Percentiles rank a stretch among this genome's conserved stretches.
Conservation (phyloP, 1,139 yeast species). For the Kodamaea sp. region DNA sequence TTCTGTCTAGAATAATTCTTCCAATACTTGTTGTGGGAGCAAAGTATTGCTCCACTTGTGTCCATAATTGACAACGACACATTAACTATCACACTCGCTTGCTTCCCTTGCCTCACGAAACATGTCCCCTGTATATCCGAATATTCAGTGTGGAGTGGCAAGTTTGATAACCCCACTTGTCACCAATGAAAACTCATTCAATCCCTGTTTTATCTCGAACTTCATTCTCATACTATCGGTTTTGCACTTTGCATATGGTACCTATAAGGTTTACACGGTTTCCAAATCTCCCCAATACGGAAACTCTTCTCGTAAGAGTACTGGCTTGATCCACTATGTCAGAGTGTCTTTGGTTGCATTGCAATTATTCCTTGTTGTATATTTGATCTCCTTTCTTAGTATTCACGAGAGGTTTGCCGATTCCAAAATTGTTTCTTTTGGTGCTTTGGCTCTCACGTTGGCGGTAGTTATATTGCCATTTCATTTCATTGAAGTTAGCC, state of each 20-base stretch:
- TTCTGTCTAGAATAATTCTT: no score
- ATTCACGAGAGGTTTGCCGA: slow-evolving; percentile 26
- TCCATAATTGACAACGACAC: no score
- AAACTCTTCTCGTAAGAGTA: slow-evolving; percentile 25
- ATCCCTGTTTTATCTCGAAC: slow-evolving; percentile 53
- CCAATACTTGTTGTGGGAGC: no score
- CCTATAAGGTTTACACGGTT: slow-evolving; percentile 23
- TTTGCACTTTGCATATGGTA: slow-evolving; percentile 22
- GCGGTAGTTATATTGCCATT: slow-evolving; percentile 35
- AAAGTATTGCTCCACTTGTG: no score
- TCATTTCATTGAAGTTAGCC: slow-evolving; percentile 41
- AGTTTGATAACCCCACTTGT: slow-evolving; percentile 16
- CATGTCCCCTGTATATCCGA: no score
- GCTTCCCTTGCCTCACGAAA: neutral
- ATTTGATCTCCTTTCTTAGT: slow-evolving; percentile 20
- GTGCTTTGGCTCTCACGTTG: slow-evolving; percentile 16
- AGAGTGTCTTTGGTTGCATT: slow-evolving; percentile 28
- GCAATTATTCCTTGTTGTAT: slow-evolving; percentile 25
- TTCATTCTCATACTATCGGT: slow-evolving; percentile 20
- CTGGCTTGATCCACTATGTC: slow-evolving; percentile 31
- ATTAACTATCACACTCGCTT: no score
- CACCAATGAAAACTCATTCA: slow-evolving; percentile 49
- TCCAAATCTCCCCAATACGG: slow-evolving; percentile 18
- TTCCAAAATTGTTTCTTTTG: slow-evolving; percentile 25
- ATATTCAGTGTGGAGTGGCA: slow-evolving; percentile 8